Conservation (phyloP, 2,329 filamentous ascomycete genomes). For the Aspergillus intermedius region DNA sequence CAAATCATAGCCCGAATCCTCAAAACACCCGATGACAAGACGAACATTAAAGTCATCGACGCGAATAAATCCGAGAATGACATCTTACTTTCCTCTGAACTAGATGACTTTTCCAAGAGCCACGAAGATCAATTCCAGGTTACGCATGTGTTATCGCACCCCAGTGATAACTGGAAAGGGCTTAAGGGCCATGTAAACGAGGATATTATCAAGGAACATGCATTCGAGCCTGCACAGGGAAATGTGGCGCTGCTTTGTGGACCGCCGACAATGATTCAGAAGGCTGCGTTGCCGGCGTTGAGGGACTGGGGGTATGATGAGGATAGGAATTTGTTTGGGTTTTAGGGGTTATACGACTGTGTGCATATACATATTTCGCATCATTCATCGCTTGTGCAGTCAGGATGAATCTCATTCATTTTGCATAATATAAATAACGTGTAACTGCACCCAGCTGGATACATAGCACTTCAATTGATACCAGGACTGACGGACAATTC, state of each 20-base stretch:
- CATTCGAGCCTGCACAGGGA: slow-evolving; percentile 29
- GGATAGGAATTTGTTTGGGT: slow-evolving; percentile 41
- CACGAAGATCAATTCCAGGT: slow-evolving; percentile 8
- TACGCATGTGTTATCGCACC: slow-evolving; percentile 8
- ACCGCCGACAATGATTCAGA: slow-evolving; percentile 47
- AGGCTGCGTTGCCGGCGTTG: slow-evolving; percentile 44
- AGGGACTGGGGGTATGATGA: slow-evolving; percentile 42
- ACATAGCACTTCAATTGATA: too few species aligned
- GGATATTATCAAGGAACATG: slow-evolving; percentile 5
- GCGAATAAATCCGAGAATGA: slow-evolving; percentile 8
- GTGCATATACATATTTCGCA: too few species aligned
- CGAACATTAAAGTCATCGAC: slow-evolving; percentile 25
- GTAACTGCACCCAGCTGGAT: too few species aligned
- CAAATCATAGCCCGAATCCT: slow-evolving; percentile 43
- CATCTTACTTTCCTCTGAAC: slow-evolving; percentile 6
- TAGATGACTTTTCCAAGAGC: slow-evolving; percentile 5
- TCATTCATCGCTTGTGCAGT: too few species aligned
- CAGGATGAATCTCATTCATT: too few species aligned
- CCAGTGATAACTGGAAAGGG: slow-evolving; percentile 6
- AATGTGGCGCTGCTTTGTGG: slow-evolving; percentile 46
- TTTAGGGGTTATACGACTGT: neutral
- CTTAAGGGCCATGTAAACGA: slow-evolving; percentile 6
- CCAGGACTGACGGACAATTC: too few species aligned
- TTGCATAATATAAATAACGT: too few species aligned
- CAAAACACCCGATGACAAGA: slow-evolving; percentile 33